Percentiles rank a stretch among this genome's conserved stretches.
Conservation (phyloP, 805 yeast species). For the Barnettozyma salicaria region DNA sequence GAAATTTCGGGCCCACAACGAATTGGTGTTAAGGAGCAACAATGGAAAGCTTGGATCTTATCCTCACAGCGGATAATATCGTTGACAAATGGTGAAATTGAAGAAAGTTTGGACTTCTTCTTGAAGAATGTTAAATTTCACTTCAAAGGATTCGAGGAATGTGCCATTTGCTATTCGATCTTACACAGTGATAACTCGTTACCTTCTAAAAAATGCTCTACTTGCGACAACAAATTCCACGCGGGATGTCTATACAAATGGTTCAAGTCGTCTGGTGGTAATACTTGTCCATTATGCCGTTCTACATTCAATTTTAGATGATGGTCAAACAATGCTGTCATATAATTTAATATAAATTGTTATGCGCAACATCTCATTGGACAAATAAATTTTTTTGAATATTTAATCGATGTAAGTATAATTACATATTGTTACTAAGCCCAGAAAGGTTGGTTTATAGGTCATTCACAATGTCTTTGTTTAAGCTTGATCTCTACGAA, state of each 20-base stretch:
- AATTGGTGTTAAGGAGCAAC: slow-evolving; percentile 84
- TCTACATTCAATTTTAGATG: slow-evolving; percentile 45
- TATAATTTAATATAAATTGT: too few relatives aligned
- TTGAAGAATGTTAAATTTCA: slow-evolving; percentile 69
- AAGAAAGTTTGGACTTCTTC: slow-evolving; percentile 37
- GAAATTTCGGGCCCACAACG: slow-evolving; percentile 71
- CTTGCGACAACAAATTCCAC: slow-evolving; percentile 92
- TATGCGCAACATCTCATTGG: too few relatives aligned
- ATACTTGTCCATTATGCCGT: slow-evolving; percentile 94
- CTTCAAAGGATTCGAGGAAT: slow-evolving; percentile 91
- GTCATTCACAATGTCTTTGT: slow-evolving; percentile 5
- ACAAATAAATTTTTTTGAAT: too few relatives aligned
- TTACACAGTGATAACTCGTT: slow-evolving; percentile 80
- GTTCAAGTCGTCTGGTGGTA: slow-evolving; percentile 91
- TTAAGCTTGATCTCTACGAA: slow-evolving; percentile 12
- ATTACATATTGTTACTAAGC: too few relatives aligned
- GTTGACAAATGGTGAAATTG: slow-evolving; percentile 60
- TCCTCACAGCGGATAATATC: slow-evolving; percentile 82
- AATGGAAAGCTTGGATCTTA: slow-evolving; percentile 92
- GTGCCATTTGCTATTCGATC: slow-evolving; percentile 94
- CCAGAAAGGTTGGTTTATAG: too few relatives aligned
- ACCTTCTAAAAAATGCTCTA: slow-evolving; percentile 82
- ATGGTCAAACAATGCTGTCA: neutral
- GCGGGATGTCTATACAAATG: slow-evolving; percentile 94
- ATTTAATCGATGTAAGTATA: too few relatives aligned